phyloP scores from a whole-genome alignment of 768 basidiomycete species.

The Leucosporidium yakuticum region DNA sequence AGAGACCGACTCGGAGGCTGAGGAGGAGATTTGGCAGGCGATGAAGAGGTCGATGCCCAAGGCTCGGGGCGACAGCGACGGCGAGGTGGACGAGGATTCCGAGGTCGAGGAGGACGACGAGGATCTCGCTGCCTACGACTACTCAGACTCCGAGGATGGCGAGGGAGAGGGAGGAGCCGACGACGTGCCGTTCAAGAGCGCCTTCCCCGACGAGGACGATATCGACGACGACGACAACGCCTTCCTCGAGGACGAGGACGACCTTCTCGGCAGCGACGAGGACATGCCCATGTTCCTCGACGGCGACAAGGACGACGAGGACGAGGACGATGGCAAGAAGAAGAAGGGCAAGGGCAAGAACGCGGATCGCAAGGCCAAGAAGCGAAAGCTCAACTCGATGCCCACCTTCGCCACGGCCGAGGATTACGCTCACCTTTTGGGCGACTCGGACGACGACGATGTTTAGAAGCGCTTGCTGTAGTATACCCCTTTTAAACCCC shows the following conservation, averaged over 20 bases:
- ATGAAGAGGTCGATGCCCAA: constrained; percentile 35
- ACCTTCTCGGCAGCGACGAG: constrained; percentile 28
- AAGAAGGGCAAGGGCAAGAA: not conserved
- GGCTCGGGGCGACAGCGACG: constrained; percentile 25
- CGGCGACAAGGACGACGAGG: constrained; percentile 3
- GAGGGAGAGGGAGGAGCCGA: constrained; percentile 9
- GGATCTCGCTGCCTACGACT: constrained; percentile 21
- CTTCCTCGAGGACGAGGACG: constrained; percentile 34
- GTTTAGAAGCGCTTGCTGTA: no score
- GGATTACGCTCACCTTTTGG: constrained; percentile 36
- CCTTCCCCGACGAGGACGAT: constrained; percentile 35
- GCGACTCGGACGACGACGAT: constrained; percentile 32
- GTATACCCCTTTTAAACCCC: no score
- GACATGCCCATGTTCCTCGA: constrained; percentile 18
- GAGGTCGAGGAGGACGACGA: constrained; percentile 23
- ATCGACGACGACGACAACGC: constrained; percentile 27
- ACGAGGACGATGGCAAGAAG: constrained; percentile 6
- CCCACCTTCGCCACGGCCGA: constrained; percentile 38
- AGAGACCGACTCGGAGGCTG: constrained; percentile 28
- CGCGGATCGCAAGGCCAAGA: constrained; percentile 25
- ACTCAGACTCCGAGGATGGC: constrained; percentile 25
- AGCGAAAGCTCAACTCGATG: constrained; percentile 36
- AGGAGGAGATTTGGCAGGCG: constrained; percentile 37
- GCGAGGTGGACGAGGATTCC: constrained; percentile 7
- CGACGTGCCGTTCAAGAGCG: constrained; percentile 22